phyloP scores from a whole-genome alignment of 495 filamentous ascomycete species.

The Staphylotrichum tortipilum region DNA sequence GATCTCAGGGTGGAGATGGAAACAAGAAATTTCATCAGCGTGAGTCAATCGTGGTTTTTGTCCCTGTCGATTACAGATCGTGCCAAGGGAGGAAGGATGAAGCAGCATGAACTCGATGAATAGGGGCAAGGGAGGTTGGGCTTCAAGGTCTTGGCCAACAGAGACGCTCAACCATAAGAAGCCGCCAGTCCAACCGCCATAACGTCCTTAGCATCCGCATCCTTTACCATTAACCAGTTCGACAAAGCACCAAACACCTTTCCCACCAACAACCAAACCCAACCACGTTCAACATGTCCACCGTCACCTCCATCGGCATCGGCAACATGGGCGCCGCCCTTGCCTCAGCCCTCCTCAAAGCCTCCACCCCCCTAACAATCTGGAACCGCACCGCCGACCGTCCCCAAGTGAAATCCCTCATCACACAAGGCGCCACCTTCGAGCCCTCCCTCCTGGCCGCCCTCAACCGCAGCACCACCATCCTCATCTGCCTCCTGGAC shows the following conservation, averaged over 20 bases:
- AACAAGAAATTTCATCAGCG: not conserved
- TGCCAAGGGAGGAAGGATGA: too few relatives aligned
- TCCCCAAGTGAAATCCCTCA: conserved; percentile 3
- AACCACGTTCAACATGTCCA: not conserved
- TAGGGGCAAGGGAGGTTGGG: too few relatives aligned
- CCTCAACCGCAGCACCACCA: not conserved
- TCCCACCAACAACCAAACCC: not conserved
- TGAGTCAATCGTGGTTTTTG: not conserved
- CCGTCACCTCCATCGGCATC: conserved; percentile 14
- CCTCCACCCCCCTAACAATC: conserved; percentile 1
- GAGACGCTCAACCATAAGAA: too few relatives aligned
- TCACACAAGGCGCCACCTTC: not conserved
- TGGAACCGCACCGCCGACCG: conserved; percentile 16
- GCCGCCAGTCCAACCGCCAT: too few relatives aligned
- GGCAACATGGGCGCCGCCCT: conserved; percentile 16
- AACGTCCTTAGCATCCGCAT: too few relatives aligned
- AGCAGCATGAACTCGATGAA: too few relatives aligned
- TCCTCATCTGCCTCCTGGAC: not conserved
- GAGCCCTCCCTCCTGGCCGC: conserved; percentile 1
- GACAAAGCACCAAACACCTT: not conserved
- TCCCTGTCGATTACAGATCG: not conserved
- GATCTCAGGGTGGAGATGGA: too few relatives aligned
- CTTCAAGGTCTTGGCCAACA: too few relatives aligned
- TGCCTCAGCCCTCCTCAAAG: conserved; percentile 1
- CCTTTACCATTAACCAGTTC: not conserved